A percentile compares a stretch with the other conserved stretches of the same genome.
Evolutionary conservation across 305 asterid species (phyloP).

Genomic region (Ilex paraguariensis): DNA sequence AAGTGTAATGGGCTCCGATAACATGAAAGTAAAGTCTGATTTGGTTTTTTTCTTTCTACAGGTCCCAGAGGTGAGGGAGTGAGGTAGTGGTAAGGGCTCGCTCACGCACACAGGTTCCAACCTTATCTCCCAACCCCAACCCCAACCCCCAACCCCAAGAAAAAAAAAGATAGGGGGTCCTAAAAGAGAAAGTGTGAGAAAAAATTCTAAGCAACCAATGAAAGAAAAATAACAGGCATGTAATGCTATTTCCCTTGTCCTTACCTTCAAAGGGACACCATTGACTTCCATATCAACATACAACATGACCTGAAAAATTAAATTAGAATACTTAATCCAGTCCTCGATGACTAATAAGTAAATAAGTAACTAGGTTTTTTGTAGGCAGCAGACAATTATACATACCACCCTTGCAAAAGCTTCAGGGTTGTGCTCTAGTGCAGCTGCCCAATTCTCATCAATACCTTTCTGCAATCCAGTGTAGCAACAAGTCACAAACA

Average conservation of each 20-base stretch:
- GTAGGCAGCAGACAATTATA: slow-evolving; percentile 10
- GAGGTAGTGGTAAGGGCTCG: too few relatives aligned
- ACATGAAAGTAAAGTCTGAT: too few relatives aligned
- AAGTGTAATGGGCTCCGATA: too few relatives aligned
- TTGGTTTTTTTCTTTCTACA: too few relatives aligned
- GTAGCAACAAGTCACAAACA: neutral
- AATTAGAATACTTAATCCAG: neutral
- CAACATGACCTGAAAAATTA: slow-evolving; percentile 75
- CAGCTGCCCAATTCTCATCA: slow-evolving; percentile 97
- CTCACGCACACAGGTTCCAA: too few relatives aligned
- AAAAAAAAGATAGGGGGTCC: too few relatives aligned
- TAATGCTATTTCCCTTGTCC: slow-evolving; percentile 5
- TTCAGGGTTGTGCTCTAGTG: slow-evolving; percentile 94
- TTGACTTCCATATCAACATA: slow-evolving; percentile 99
- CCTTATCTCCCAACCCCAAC: too few relatives aligned
- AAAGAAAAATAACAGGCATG: slow-evolving; percentile 6
- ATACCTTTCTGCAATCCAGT: slow-evolving; percentile 76
- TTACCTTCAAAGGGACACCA: slow-evolving; percentile 90
- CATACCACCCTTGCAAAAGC: slow-evolving; percentile 95
- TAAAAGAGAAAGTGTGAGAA: neutral
- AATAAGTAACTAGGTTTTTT: neutral
- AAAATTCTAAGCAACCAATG: neutral
- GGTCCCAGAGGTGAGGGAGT: too few relatives aligned
- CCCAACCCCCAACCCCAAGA: too few relatives aligned
- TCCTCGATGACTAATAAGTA: neutral